A percentile compares a stretch with the other conserved stretches of the same genome.
Evolutionary conservation across 331 rosid species (phyloP).

Genomic region (Spiraea crenata): DNA sequence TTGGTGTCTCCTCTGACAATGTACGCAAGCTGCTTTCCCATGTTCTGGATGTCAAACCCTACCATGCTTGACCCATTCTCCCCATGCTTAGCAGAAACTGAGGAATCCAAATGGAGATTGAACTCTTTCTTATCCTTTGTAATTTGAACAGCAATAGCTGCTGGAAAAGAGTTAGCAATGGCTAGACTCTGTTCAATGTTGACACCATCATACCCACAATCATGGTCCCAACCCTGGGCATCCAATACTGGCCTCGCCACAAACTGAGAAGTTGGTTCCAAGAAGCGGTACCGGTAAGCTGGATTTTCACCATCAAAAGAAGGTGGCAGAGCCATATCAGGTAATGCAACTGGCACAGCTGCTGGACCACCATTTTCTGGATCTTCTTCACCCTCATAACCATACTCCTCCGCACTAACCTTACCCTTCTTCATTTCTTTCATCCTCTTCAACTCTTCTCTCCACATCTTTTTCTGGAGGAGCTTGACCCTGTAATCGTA

Average conservation of each 20-base stretch:
- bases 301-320: conserved; percentile 87
- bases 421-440: conserved; percentile 66
- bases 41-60: conserved; percentile 93
- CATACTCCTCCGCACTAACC: conserved; percentile 39
- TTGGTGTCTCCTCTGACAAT: conserved; percentile 88
- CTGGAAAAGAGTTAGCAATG: conserved; percentile 65
- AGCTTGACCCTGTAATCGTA: conserved; percentile 87
- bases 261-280: conserved; percentile 89
- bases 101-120: conserved; percentile 91
- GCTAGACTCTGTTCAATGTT: conserved; percentile 76
- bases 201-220: conserved; percentile 96
- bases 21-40: conserved; percentile 90
- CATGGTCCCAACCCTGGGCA: conserved; percentile 98
- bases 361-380: conserved; percentile 75
- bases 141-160: conserved; percentile 73
- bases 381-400: conserved; percentile 67
- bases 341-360: conserved; percentile 87
- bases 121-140: conserved; percentile 98
- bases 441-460: conserved; percentile 89
- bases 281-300: conserved; percentile 82
- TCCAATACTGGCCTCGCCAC: conserved; percentile 93
- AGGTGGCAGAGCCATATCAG: conserved; percentile 85
- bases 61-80: conserved; percentile 88
- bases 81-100: conserved; percentile 82
- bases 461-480: conserved; percentile 87